Conservation (phyloP, 1,139 yeast species). For the Geotrichum candidum region DNA sequence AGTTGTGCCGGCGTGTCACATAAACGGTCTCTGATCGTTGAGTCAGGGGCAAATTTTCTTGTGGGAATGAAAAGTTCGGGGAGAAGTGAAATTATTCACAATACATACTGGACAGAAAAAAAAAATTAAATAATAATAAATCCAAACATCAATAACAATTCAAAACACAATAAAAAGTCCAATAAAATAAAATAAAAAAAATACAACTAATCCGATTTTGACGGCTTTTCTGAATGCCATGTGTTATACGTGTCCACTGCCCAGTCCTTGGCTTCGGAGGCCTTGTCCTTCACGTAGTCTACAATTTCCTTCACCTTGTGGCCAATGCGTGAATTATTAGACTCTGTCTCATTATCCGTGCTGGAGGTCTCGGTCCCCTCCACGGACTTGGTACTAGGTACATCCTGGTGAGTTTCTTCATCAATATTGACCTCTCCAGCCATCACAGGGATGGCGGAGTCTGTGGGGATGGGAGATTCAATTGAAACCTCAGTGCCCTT, state of each 20-base stretch:
- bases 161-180: not conserved
- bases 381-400: not conserved
- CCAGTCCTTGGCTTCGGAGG: slow-evolving; percentile 13
- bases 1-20: not conserved
- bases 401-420: not conserved
- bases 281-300: slow-evolving; percentile 21
- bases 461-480: slow-evolving; percentile 4
- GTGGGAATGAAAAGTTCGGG: not conserved
- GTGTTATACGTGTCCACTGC: slow-evolving; percentile 10
- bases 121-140: not conserved
- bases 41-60: not conserved
- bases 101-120: not conserved
- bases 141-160: not conserved
- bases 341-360: slow-evolving; percentile 12
- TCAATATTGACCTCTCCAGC: not conserved
- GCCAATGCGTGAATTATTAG: not conserved
- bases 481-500: slow-evolving; percentile 3
- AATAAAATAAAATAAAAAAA: not conserved
- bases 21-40: not conserved
- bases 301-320: slow-evolving; percentile 16
- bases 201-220: not conserved
- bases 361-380: not conserved
- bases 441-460: slow-evolving; percentile 5
- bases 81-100: not conserved
- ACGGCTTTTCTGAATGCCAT: not conserved